Evolutionary conservation across 805 yeast genomes (phyloP).

Genomic region (Yamadazyma nakazawae): DNA sequence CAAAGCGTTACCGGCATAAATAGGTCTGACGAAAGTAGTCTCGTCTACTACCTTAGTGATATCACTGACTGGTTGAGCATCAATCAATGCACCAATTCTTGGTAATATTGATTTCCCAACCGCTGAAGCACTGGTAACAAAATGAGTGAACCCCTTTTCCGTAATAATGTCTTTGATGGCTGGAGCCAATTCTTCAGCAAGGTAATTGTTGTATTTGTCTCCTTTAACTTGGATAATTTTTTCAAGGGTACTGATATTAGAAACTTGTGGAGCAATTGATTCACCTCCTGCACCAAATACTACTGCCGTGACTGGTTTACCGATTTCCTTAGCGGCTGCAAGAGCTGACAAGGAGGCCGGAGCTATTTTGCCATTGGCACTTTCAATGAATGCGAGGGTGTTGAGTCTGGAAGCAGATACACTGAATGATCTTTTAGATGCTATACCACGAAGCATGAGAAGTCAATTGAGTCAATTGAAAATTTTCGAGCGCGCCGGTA

Average conservation of each 20-base stretch:
- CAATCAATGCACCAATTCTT: conserved; percentile 78
- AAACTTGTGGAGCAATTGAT: conserved; percentile 40
- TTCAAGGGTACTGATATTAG: conserved; percentile 50
- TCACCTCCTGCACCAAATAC: conserved; percentile 65
- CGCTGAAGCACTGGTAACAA: conserved; percentile 79
- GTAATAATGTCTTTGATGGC: conserved; percentile 48
- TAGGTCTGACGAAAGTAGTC: conserved; percentile 84
- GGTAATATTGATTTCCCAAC: conserved; percentile 87
- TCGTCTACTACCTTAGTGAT: conserved; percentile 62
- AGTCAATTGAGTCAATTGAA: neutral
- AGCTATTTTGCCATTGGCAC: conserved; percentile 50
- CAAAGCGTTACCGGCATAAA: conserved; percentile 93
- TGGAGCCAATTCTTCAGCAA: conserved; percentile 84
- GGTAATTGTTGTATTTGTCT: conserved; percentile 57
- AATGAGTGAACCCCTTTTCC: conserved; percentile 54
- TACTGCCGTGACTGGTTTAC: conserved; percentile 77
- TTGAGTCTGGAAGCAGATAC: conserved; percentile 21
- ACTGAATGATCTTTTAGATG: conserved; percentile 47
- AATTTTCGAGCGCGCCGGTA: conserved; percentile 7
- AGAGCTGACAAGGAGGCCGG: conserved; percentile 71
- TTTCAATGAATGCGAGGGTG: conserved; percentile 77
- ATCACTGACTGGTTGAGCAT: conserved; percentile 86
- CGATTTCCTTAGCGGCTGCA: conserved; percentile 73
- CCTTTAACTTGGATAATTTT: conserved; percentile 60
- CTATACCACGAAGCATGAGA: neutral